A percentile compares a stretch with the other conserved stretches of the same genome.
Conservation (phyloP, 225 moss, liverwort and hornwort genomes). For the Bryoerythrophyllum caledonicum region DNA sequence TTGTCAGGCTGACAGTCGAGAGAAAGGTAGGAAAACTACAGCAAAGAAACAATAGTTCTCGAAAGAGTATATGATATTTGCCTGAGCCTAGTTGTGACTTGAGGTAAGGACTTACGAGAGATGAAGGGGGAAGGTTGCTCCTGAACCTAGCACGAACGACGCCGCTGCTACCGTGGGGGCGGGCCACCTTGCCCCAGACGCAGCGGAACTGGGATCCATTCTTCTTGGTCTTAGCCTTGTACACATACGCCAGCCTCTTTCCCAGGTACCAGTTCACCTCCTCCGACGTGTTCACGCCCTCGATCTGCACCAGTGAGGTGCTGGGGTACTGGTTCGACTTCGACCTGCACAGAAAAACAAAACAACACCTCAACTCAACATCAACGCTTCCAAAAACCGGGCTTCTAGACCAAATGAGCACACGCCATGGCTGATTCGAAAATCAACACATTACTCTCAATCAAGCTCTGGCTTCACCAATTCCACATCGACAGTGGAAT, state of each 20-base stretch:
- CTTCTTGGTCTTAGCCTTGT: constrained; percentile 72
- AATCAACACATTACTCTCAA: not conserved
- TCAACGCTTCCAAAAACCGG: not conserved
- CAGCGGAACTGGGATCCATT: constrained; percentile 84
- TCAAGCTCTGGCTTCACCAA: too few species aligned
- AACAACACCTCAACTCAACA: not conserved
- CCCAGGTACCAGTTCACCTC: constrained; percentile 90
- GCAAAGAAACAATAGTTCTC: not conserved
- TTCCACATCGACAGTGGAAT: not conserved
- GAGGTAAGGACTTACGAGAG: constrained; percentile 46
- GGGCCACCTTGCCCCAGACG: constrained; percentile 72
- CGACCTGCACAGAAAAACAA: constrained; percentile 42
- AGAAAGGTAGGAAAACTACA: not conserved
- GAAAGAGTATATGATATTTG: too few species aligned
- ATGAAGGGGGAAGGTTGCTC: constrained; percentile 81
- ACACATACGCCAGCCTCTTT: constrained; percentile 51
- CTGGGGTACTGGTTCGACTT: constrained; percentile 94
- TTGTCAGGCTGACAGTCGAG: not conserved
- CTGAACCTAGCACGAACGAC: constrained; percentile 89
- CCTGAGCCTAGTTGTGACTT: too few species aligned
- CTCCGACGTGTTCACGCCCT: constrained; percentile 84
- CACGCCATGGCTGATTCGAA: not conserved
- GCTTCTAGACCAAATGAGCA: not conserved
- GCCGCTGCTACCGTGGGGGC: constrained; percentile 63
- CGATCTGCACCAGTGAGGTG: constrained; percentile 86